Evolutionary conservation across 768 basidiomycete species (phyloP).

Genomic region (Pulveroboletus sp.): DNA sequence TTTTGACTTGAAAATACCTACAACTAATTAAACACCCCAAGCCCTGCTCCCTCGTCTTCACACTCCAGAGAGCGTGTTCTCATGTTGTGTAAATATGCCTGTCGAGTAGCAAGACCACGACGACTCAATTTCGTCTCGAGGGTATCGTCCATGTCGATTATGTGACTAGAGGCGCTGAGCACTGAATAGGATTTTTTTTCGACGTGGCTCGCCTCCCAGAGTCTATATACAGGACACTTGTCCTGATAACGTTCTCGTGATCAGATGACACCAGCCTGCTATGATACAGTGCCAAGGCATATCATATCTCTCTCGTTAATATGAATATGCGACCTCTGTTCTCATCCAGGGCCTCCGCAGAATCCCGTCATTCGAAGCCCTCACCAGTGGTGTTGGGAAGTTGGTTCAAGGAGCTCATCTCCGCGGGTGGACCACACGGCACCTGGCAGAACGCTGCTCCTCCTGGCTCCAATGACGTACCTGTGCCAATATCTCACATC

Average conservation of each 20-base stretch:
- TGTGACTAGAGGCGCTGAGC: no score
- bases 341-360: background rate
- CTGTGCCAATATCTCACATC: conserved; percentile 1
- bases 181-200: no score
- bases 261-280: background rate
- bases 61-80: background rate
- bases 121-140: no score
- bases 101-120: background rate
- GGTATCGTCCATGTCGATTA: no score
- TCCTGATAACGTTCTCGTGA: background rate
- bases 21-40: background rate
- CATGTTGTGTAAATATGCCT: background rate
- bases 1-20: conserved; percentile 3
- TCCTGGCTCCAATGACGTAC: conserved; percentile 21
- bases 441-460: background rate
- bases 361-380: background rate
- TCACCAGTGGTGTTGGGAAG: conserved; percentile 4
- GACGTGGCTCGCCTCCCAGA: no score
- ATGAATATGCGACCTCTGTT: background rate
- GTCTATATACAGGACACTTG: background rate
- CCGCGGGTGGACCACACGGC: conserved; percentile 1
- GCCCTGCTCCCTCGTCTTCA: no score
- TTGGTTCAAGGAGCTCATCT: conserved; percentile 10
- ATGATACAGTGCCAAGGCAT: background rate
- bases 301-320: conserved; percentile 6